Base-by-base conservation (phyloP, 805 yeast genomes). In the Yamadazyma akitaensis region DNA sequence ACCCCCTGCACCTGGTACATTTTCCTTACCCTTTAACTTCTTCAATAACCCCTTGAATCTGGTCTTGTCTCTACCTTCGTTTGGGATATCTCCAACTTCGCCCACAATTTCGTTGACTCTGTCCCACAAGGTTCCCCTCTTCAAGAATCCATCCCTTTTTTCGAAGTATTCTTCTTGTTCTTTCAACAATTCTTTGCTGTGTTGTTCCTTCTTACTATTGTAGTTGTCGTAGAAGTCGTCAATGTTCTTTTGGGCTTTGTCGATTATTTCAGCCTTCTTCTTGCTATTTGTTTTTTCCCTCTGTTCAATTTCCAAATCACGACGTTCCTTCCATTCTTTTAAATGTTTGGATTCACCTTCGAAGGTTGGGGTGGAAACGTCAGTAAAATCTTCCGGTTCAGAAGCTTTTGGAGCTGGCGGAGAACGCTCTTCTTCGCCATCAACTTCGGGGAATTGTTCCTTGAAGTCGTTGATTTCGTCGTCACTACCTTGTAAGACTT, bases 181-280 rank as follows among this genome's bases (percentile, higher is more conserved):
- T 43, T 73, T 71, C 61, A 75, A 73, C 11, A 87, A 84, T 48
- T 77, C 76, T 50, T 79, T 82, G 46, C 83, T 70, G 43, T 82
- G 79, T 53, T 77, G 77, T 44, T 88, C 92, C 65, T 82, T 85
- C 72, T 91, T 91, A 61, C 76, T 73, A 70, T 88, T 90, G 75
- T 92, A 92, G 61, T 84, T 84, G 57, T 88, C 96, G 66, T 92
- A 92, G 65, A 92, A 92, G 53, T 87, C 96, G 63, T 92, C 97
- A 59, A 90, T 81, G 44, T 89, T 83, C 62, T 82, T 81, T 59
- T 81, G 80, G 9, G 98, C 98, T 51, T 84, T 84, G 43, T 80
- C 77, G 46, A 85, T 78, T 48, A 89, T 76, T 50, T 82, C 88
- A 26, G 72, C 72, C 60, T 85, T 79, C 63, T 80, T 85, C 55